Conservation (phyloP, 2,329 filamentous ascomycete species). For the Graphiopsis chlorocephala region DNA sequence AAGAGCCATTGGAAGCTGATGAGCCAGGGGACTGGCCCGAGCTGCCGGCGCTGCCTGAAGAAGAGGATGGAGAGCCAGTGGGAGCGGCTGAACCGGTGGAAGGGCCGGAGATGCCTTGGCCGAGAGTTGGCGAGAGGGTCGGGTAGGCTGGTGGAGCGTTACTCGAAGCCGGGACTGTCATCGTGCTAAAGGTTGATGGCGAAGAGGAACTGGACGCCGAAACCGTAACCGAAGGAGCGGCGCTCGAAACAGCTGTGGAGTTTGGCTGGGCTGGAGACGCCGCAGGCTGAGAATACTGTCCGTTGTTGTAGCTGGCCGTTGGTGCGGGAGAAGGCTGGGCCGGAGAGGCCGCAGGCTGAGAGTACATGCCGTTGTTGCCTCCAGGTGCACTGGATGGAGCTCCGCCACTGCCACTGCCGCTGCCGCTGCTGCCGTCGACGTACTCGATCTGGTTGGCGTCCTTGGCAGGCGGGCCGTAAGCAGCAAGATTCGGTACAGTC, state of each 20-base stretch:
- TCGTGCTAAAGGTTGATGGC: neutral
- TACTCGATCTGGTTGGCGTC: conserved; percentile 1
- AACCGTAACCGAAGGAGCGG: neutral
- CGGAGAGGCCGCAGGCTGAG: neutral
- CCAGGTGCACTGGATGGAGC: neutral
- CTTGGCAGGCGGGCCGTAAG: neutral
- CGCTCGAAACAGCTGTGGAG: neutral
- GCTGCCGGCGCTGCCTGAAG: neutral
- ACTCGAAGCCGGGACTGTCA: neutral
- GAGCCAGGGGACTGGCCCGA: too few species aligned
- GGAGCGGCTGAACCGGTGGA: conserved; percentile 1
- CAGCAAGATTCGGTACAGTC: neutral
- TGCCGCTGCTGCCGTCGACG: neutral
- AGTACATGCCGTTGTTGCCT: neutral
- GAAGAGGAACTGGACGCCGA: neutral
- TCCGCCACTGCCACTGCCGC: neutral
- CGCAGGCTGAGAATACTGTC: neutral
- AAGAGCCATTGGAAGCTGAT: neutral
- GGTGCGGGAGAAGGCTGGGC: neutral
- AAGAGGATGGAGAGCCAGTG: conserved; percentile 8
- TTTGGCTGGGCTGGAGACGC: neutral
- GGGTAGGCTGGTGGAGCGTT: neutral
- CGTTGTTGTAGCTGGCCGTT: neutral
- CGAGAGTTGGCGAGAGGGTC: conserved; percentile 3
- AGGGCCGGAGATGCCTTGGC: neutral